These are phyloP conservation scores for Aphanomyces invadans DNA, from an alignment of 352 stramenopile species.

Conservation along the genomic window DNA sequence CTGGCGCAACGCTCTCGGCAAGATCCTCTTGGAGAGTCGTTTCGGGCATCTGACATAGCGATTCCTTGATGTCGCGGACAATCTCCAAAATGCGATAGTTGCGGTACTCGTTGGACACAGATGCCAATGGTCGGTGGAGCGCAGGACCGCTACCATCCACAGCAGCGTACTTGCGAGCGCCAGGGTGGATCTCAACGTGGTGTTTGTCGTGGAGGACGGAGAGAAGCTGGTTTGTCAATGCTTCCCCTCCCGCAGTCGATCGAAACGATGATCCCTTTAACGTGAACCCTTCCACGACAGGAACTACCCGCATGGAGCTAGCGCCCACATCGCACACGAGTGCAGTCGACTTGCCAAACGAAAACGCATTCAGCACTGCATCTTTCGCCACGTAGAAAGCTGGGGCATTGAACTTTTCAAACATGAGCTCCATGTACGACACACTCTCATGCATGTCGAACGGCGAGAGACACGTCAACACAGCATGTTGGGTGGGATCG, in stretches of 20 bases:
- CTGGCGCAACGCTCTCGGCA: conserved; percentile 26
- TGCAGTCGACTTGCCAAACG: conserved; percentile 78
- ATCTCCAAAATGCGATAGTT: conserved; percentile 62
- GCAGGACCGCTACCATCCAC: conserved; percentile 24
- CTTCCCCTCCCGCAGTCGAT: conserved; percentile 64
- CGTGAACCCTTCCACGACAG: conserved; percentile 87
- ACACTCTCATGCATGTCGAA: conserved; percentile 54
- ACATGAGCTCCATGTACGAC: conserved; percentile 88
- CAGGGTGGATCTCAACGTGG: conserved; percentile 7
- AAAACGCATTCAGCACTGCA: conserved; percentile 85
- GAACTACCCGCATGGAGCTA: conserved; percentile 74
- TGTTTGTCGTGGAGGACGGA: conserved; percentile 41
- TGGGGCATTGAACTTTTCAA: conserved; percentile 85
- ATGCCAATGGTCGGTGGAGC: conserved; percentile 34
- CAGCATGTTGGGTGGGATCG: conserved; percentile 56
- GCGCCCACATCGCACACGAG: conserved; percentile 86
- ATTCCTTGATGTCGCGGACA: conserved; percentile 72
- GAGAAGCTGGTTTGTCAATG: conserved; percentile 60
- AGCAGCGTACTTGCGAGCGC: conserved; percentile 10
- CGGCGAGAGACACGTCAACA: conserved; percentile 63
- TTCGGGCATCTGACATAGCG: conserved; percentile 38
- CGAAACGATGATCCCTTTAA: conserved; percentile 69
- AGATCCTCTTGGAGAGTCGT: conserved; percentile 47
- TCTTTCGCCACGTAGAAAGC: conserved; percentile 88
- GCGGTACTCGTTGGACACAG: conserved; percentile 61